Base-by-base conservation (phyloP, 352 stramenopile species). In the Globisporangium canariense region DNA sequence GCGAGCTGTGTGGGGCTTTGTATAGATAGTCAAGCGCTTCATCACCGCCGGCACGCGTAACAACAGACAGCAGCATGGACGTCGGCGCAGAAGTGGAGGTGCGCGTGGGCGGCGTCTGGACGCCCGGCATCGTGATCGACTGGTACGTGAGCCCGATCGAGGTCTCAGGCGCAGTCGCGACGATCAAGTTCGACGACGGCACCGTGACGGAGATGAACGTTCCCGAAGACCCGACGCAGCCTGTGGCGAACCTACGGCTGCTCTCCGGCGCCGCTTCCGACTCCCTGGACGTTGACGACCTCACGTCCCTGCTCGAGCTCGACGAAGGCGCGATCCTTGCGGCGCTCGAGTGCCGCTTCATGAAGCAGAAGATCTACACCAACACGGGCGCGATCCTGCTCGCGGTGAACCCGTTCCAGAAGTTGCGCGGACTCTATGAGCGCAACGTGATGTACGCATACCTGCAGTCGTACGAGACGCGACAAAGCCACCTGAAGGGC, bases 331-430 rank as follows among this genome's bases (percentile, higher is more conserved):
- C 66, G 25, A 86, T 96, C 64, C 67, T 94, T 22, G 70, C 74
- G 28, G 81, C 83, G 30, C 77, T 95, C 20, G 81, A 93, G 56
- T 72, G 64, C 36, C 88, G 88, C 10, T 96, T 94, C 69, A 32
- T 65, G 0, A 75, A 82, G 46, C 65, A 91, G 36, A 89, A 88
- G 58, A 93, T 96, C 58, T 96, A 96, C 70, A 95, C 87, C 52
- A 93, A 91, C 64, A 91, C 87, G 3, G 85, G 85, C 56, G 75
- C 82, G 5, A 91, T 96, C 54, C 65, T 94, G 46, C 69, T 96
- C 25, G 86, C 88, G 1, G 84, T 94, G 22, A 96, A 96, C 66
- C 87, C 87, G 34, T 94, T 96, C 64, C 68, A 88, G 58, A 90
- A 90, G 63, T 73, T 94, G 34, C 30, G 67, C 0, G 75, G 74